Evolutionary conservation across 805 yeast genomes (phyloP).

Genomic region (Candida koratica): DNA sequence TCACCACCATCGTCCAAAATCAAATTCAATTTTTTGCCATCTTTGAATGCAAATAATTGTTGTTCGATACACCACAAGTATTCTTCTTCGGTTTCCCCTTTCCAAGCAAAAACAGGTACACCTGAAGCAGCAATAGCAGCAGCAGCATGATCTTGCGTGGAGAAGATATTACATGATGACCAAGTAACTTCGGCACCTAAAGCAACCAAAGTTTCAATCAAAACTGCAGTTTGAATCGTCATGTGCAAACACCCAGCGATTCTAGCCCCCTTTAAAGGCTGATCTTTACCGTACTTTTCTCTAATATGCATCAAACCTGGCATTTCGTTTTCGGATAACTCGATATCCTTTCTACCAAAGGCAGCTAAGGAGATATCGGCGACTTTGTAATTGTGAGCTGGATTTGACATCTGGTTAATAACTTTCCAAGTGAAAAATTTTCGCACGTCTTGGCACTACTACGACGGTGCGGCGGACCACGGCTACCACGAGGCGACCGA

Average conservation of each 20-base stretch:
- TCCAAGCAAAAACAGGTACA: conserved; percentile 99
- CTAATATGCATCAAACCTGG: conserved; percentile 99
- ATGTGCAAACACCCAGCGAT: conserved; percentile 98
- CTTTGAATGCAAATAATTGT: conserved; percentile 97
- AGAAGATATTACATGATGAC: conserved; percentile 98
- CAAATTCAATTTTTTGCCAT: conserved; percentile 89
- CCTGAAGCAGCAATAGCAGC: conserved; percentile 99
- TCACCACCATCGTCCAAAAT: conserved; percentile 99
- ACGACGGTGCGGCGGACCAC: too few relatives aligned
- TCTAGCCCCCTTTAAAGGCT: conserved; percentile 98
- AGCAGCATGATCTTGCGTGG: conserved; percentile 99
- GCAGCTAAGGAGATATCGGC: conserved; percentile 98
- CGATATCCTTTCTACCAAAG: conserved; percentile 99
- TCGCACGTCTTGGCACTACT: too few relatives aligned
- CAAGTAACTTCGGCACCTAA: conserved; percentile 99
- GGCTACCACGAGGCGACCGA: too few relatives aligned
- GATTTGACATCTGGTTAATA: conserved; percentile 43
- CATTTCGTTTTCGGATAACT: conserved; percentile 98
- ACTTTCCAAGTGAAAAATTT: conserved; percentile 11
- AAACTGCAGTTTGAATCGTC: conserved; percentile 99
- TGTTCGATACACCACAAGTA: conserved; percentile 99
- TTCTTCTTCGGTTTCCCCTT: conserved; percentile 99
- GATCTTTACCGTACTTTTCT: conserved; percentile 81
- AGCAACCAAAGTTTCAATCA: conserved; percentile 94
- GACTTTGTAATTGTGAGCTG: conserved; percentile 76